phyloP scores from a whole-genome alignment of 352 stramenopile species.

The Pythium utonaiense region DNA sequence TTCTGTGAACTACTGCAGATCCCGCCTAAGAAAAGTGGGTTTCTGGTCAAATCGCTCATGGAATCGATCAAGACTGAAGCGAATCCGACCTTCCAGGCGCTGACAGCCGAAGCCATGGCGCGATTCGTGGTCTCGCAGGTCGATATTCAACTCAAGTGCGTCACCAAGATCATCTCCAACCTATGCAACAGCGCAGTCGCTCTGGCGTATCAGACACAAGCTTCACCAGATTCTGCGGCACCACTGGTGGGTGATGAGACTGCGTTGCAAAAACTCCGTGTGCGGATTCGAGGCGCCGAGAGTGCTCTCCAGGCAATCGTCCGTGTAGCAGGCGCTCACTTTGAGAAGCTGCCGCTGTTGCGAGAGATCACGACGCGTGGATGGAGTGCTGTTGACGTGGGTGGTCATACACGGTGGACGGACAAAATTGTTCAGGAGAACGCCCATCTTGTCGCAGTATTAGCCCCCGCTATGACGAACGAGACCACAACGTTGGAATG shows the following conservation, averaged over 20 bases:
- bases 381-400: slow-evolving; percentile 23
- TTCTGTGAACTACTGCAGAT: slow-evolving; percentile 53
- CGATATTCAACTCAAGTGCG: slow-evolving; percentile 57
- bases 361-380: slow-evolving; percentile 32
- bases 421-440: slow-evolving; percentile 44
- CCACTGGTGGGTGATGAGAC: not conserved
- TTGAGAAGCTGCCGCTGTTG: slow-evolving; percentile 33
- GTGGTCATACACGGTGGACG: slow-evolving; percentile 9
- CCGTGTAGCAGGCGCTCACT: slow-evolving; percentile 26
- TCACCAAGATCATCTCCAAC: slow-evolving; percentile 76
- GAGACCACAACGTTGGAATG: slow-evolving; percentile 35
- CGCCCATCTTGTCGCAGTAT: slow-evolving; percentile 42
- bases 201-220: slow-evolving; percentile 26
- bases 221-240: not conserved
- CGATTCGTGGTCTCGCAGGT: slow-evolving; percentile 54
- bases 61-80: slow-evolving; percentile 69
- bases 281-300: slow-evolving; percentile 45
- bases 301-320: slow-evolving; percentile 39
- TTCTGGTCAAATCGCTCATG: slow-evolving; percentile 80
- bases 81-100: slow-evolving; percentile 33
- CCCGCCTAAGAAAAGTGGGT: slow-evolving; percentile 65
- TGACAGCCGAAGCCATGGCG: slow-evolving; percentile 51
- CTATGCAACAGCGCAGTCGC: slow-evolving; percentile 62
- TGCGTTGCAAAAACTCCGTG: not conserved
- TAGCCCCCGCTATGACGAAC: slow-evolving; percentile 32